phyloP scores from a whole-genome alignment of 139 green algal species.

The Picochlorum sp. region DNA sequence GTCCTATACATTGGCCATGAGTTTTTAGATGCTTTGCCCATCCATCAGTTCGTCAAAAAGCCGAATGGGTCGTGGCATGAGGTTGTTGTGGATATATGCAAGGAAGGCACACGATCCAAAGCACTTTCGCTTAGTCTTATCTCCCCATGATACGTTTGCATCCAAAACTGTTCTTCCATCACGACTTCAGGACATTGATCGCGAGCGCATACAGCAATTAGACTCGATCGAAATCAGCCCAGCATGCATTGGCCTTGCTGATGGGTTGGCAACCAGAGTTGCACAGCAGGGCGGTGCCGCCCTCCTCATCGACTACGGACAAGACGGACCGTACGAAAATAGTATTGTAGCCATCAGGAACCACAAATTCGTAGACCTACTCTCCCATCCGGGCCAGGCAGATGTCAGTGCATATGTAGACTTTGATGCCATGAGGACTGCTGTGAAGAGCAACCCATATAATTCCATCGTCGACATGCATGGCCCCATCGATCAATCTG shows the following conservation, averaged over 20 bases:
- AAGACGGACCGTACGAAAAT: constrained; percentile 56
- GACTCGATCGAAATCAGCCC: constrained; percentile 49
- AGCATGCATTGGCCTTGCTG: constrained; percentile 55
- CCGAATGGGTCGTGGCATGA: constrained; percentile 60
- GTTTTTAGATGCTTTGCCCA: constrained; percentile 94
- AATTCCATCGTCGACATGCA: constrained; percentile 14
- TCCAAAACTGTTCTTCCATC: constrained; percentile 48
- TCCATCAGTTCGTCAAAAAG: constrained; percentile 85
- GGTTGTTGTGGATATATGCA: constrained; percentile 66
- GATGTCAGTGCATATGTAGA: constrained; percentile 92
- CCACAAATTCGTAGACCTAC: constrained; percentile 49
- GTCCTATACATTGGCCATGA: constrained; percentile 90
- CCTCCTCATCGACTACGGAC: constrained; percentile 92
- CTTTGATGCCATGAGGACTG: constrained; percentile 62
- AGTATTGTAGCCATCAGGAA: constrained; percentile 61
- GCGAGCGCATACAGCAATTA: constrained; percentile 14
- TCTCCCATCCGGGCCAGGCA: constrained; percentile 66
- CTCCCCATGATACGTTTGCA: constrained; percentile 55
- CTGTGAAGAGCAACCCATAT: background rate
- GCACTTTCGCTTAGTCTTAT: constrained; percentile 74
- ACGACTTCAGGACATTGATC: constrained; percentile 48
- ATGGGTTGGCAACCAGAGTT: constrained; percentile 60
- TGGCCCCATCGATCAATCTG: constrained; percentile 62
- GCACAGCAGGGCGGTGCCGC: constrained; percentile 64
- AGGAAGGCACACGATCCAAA: constrained; percentile 20